Evolutionary conservation across 176 grass and related monocot genomes (phyloP).

Genomic region (Triticum dicoccoides): DNA sequence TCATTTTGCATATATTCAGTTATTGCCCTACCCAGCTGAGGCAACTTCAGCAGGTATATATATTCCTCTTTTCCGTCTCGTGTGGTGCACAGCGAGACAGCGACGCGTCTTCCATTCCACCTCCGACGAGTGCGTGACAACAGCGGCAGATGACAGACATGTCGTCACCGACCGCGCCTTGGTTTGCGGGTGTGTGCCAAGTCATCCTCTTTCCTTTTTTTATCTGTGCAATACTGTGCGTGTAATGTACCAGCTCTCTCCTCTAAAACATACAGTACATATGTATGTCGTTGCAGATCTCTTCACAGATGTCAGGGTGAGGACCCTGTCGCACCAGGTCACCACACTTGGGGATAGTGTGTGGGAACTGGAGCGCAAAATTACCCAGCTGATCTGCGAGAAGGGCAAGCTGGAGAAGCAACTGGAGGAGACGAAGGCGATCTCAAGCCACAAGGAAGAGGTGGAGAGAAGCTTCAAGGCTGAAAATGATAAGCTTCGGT

Average conservation of each 20-base stretch:
- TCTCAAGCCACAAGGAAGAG: constrained; percentile 19
- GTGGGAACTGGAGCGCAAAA: background rate
- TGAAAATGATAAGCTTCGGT: background rate
- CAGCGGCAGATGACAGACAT: background rate
- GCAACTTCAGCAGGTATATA: background rate
- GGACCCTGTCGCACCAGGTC: constrained; percentile 13
- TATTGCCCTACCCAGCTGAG: too few relatives aligned
- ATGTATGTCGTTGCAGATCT: background rate
- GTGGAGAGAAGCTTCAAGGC: constrained; percentile 18
- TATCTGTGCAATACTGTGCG: background rate
- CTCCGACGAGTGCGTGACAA: background rate
- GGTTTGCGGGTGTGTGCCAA: constrained; percentile 10
- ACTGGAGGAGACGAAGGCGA: background rate
- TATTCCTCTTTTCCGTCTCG: background rate
- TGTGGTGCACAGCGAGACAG: background rate
- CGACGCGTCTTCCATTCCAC: background rate
- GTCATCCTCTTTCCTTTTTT: background rate
- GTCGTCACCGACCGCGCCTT: background rate
- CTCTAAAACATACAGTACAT: background rate
- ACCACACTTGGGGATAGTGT: constrained; percentile 10
- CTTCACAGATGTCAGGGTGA: constrained; percentile 26
- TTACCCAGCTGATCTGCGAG: background rate
- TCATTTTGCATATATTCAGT: background rate
- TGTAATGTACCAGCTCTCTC: background rate
- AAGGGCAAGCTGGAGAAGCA: constrained; percentile 23